phyloP scores from a whole-genome alignment of 2,329 filamentous ascomycete species.

The Pleomassaria siparia region DNA sequence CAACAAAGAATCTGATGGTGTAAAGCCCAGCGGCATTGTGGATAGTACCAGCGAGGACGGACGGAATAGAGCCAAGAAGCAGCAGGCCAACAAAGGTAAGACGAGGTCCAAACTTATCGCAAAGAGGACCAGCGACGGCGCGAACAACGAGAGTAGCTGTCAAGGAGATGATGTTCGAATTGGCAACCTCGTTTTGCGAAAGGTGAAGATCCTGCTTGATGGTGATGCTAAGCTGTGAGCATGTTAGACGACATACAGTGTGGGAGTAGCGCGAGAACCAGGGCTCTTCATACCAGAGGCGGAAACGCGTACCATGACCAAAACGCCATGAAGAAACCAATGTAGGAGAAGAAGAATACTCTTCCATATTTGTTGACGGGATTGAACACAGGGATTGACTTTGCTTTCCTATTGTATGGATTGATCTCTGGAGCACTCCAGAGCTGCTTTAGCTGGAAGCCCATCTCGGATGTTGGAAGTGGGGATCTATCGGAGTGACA shows the following conservation, averaged over 20 bases:
- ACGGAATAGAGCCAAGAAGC: slow-evolving; percentile 76
- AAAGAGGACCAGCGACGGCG: slow-evolving; percentile 76
- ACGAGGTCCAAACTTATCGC: slow-evolving; percentile 80
- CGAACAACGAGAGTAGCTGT: slow-evolving; percentile 66
- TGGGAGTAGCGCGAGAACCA: slow-evolving; percentile 5
- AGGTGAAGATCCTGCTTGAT: slow-evolving; percentile 79
- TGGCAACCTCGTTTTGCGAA: slow-evolving; percentile 70
- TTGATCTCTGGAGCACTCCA: slow-evolving; percentile 70
- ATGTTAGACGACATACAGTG: slow-evolving; percentile 46
- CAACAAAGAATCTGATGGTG: slow-evolving; percentile 75
- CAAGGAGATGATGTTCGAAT: slow-evolving; percentile 88
- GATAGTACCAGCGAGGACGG: slow-evolving; percentile 78
- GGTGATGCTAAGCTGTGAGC: slow-evolving; percentile 49
- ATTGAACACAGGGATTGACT: slow-evolving; percentile 77
- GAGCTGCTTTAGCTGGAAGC: slow-evolving; percentile 37
- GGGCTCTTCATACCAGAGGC: slow-evolving; percentile 61
- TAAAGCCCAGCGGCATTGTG: slow-evolving; percentile 69
- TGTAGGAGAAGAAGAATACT: slow-evolving; percentile 88
- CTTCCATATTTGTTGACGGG: slow-evolving; percentile 77
- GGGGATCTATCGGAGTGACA: slow-evolving; percentile 1
- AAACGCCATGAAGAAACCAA: slow-evolving; percentile 84
- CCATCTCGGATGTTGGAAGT: slow-evolving; percentile 25
- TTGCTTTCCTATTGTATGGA: slow-evolving; percentile 80
- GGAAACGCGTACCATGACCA: slow-evolving; percentile 92
- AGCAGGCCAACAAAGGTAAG: slow-evolving; percentile 76